phyloP scores from a whole-genome alignment of 2,329 filamentous ascomycete genomes.

The Graphilbum sp. region DNA sequence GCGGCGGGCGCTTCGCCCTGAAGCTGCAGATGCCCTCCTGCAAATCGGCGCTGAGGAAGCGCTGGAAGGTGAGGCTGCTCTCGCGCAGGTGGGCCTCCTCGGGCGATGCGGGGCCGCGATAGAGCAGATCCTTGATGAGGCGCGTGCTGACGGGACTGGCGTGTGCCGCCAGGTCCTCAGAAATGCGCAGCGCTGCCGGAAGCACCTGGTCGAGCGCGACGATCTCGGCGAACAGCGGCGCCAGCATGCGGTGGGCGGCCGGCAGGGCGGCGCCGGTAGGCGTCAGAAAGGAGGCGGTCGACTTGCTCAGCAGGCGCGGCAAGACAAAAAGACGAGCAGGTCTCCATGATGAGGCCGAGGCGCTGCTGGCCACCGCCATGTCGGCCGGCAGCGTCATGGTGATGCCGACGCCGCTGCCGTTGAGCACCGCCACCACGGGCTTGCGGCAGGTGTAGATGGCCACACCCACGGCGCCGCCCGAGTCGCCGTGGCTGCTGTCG shows the following conservation, averaged over 20 bases:
- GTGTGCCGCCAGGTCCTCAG: slow-evolving; percentile 49
- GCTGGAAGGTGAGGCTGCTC: slow-evolving; percentile 42
- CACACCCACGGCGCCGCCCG: slow-evolving; percentile 35
- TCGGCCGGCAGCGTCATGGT: slow-evolving; percentile 43
- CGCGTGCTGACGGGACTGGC: slow-evolving; percentile 47
- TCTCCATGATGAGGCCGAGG: slow-evolving; percentile 56
- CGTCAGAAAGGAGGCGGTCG: slow-evolving; percentile 45
- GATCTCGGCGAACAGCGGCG: slow-evolving; percentile 44
- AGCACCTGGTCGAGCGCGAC: slow-evolving; percentile 26
- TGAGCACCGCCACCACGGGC: slow-evolving; percentile 41
- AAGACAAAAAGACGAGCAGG: slow-evolving; percentile 56
- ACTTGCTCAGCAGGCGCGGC: slow-evolving; percentile 49
- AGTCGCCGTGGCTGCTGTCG: slow-evolving; percentile 23
- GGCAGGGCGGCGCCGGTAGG: slow-evolving; percentile 50
- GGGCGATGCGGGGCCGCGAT: slow-evolving; percentile 35
- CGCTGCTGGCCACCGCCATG: slow-evolving; percentile 33
- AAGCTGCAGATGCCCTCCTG: slow-evolving; percentile 54
- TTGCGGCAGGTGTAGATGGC: slow-evolving; percentile 41
- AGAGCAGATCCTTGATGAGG: slow-evolving; percentile 60
- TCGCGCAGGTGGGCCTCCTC: slow-evolving; percentile 60
- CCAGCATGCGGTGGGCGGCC: slow-evolving; percentile 31
- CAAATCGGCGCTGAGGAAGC: slow-evolving; percentile 42
- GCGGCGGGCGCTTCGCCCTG: slow-evolving; percentile 47
- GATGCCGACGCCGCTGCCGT: slow-evolving; percentile 42
- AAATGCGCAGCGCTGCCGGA: slow-evolving; percentile 21